phyloP scores from a whole-genome alignment of 2,329 filamentous ascomycete genomes.

The Pyrenochaeta sp. region DNA sequence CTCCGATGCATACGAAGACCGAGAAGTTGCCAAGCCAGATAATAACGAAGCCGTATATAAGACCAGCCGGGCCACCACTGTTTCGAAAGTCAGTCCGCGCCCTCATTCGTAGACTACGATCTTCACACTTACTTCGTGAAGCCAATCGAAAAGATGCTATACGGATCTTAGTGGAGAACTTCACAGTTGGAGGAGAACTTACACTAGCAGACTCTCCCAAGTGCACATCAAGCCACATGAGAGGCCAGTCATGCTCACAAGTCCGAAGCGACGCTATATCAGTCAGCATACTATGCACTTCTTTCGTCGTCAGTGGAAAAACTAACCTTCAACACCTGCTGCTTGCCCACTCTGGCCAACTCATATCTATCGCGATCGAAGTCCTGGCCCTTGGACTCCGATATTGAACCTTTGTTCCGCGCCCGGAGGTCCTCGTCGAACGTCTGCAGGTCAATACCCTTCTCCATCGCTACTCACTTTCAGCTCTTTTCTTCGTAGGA shows the following conservation, averaged over 20 bases:
- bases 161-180: slow-evolving; percentile 2
- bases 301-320: neutral
- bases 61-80: slow-evolving; percentile 48
- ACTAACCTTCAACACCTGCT: slow-evolving; percentile 47
- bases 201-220: slow-evolving; percentile 51
- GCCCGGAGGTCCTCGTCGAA: slow-evolving; percentile 37
- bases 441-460: slow-evolving; percentile 37
- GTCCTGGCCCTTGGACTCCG: slow-evolving; percentile 34
- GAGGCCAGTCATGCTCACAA: slow-evolving; percentile 49
- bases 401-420: slow-evolving; percentile 31
- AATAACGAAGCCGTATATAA: slow-evolving; percentile 49
- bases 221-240: slow-evolving; percentile 50
- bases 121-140: slow-evolving; percentile 41
- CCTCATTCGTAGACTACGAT: neutral
- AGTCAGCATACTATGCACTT: slow-evolving; percentile 11
- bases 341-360: slow-evolving; percentile 45
- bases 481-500: neutral
- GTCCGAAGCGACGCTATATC: slow-evolving; percentile 45
- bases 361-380: slow-evolving; percentile 47
- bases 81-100: slow-evolving; percentile 8
- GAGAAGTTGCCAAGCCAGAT: slow-evolving; percentile 50
- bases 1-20: slow-evolving; percentile 46
- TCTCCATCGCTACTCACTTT: slow-evolving; percentile 35
- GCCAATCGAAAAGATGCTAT: slow-evolving; percentile 46
- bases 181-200: slow-evolving; percentile 12